Percentiles rank a stretch among this genome's conserved stretches.
These are phyloP conservation scores for Epichloe gansuensis DNA, from an alignment of 2,329 filamentous ascomycete genomes.

Conservation along the genomic window DNA sequence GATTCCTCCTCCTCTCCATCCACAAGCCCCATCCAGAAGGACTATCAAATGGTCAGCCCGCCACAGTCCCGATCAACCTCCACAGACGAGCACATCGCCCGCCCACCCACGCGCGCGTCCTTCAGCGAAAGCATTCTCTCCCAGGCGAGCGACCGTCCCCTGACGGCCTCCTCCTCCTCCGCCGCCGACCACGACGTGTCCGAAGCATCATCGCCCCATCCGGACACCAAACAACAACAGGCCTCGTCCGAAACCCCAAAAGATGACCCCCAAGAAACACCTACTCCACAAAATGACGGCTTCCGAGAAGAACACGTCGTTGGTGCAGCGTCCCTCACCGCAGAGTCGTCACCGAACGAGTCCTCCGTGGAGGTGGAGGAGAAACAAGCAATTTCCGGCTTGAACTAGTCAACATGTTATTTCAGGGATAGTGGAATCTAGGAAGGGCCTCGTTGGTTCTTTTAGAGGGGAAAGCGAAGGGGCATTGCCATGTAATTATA, in stretches of 20 bases:
- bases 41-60: slow-evolving; percentile 24
- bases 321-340: slow-evolving; percentile 7
- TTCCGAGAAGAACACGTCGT: slow-evolving; percentile 16
- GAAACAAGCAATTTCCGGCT: neutral
- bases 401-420: no score
- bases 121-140: slow-evolving; percentile 9
- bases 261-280: slow-evolving; percentile 6
- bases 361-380: neutral
- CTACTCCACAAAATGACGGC: slow-evolving; percentile 11
- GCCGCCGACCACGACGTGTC: neutral
- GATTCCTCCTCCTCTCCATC: slow-evolving; percentile 19
- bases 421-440: no score
- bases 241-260: neutral
- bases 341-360: neutral
- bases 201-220: neutral
- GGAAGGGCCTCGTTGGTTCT: no score
- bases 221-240: neutral
- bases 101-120: slow-evolving; percentile 23
- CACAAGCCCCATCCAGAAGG: slow-evolving; percentile 22
- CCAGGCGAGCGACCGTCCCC: slow-evolving; percentile 2
- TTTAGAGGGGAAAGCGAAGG: no score
- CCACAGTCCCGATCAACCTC: slow-evolving; percentile 16
- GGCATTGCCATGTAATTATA: no score
- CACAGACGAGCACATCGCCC: slow-evolving; percentile 15
- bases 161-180: neutral